Base-by-base conservation (phyloP, 352 stramenopile genomes). In the Pythium dissimile region DNA sequence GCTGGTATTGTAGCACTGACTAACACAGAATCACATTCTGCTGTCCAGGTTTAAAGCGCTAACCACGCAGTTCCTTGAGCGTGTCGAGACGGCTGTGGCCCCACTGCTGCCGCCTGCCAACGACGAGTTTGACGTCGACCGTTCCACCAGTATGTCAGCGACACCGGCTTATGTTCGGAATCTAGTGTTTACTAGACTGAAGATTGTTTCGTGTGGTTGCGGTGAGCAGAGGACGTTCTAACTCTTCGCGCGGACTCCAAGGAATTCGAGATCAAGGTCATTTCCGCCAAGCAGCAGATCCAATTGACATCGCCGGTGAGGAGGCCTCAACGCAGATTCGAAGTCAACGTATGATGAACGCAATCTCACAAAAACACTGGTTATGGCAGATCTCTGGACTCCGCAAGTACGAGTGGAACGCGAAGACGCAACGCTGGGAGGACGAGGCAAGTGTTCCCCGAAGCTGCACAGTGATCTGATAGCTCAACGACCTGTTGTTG, bases 331-430 rank as follows among this genome's bases (percentile, higher is more conserved):
- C n/a, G n/a, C n/a, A n/a, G n/a, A n/a, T n/a, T n/a, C n/a, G n/a
- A n/a, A n/a, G n/a, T n/a, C n/a, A n/a, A n/a, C n/a, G n/a, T n/a
- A n/a, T n/a, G n/a, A n/a, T n/a, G n/a, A n/a, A n/a, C n/a, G n/a
- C n/a, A n/a, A n/a, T n/a, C n/a, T n/a, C n/a, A n/a, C n/a, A n/a
- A n/a, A n/a, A n/a, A n/a, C n/a, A n/a, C 23, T 16, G 13, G 39
- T 49, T 37, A 18, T 12, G 27, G 15, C 44, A 93, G 83, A 80
- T 93, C 45, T 91, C 83, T 24, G 83, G 83, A 1, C 51, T 84
- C 28, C 79, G 76, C 34, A 75, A 69, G 43, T 93, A 93, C 52
- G 71, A 84, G 45, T 93, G 80, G 80, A 93, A 93, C 50, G 48
- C 55, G 11, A 77, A 77, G 45, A 87, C 79, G 1, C 68, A 76